Base-by-base conservation (phyloP, 805 yeast species). In the Cyberlindnera xishuangbannaensis region DNA sequence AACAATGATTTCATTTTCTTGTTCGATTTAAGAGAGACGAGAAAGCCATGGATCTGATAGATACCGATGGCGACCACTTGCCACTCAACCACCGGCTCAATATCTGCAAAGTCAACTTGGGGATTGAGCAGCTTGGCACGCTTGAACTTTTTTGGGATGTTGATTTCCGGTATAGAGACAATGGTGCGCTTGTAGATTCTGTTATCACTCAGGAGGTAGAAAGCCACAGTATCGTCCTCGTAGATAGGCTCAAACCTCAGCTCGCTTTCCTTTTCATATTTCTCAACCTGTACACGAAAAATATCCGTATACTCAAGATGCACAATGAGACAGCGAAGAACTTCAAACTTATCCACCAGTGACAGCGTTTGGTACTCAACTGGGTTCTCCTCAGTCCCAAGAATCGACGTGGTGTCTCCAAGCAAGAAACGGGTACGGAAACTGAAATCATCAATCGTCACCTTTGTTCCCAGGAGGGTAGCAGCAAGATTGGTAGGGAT, bases 271-370 rank as follows among this genome's bases (percentile, higher is more conserved):
- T 29, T 42, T 22, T 55, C 61, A 33, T 54, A 55, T 35, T 55
- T 56, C 30, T 75, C 79, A 7, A 67, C 51, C 50, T 64, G 75
- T 16, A 54, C 55, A 41, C 77, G 61, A 45, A 76, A 73, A 21
- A 56, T 57, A 7, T 69, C 66, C 32, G 61, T 55, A 30, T 57
- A 59, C 25, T 75, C 64, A 7, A 67, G 49, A 39, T 67, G 64
- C 6, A 57, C 48, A 12, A 75, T 59, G 45, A 77, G 48, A 2
- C 60, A 50, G 43, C 65, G 67, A 5, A 74, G 47, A 4, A 76
- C 59, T 23, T 71, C 73, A 34, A 76, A 59, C 42, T 73, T 71
- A n/a, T 67, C 75, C 3, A 52, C 44, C 6, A 74, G 47, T 7
- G 58, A 55, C 16, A 76, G 54, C 10, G 49, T 33, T 24, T 65